Percentiles rank a stretch among this genome's conserved stretches.
These are phyloP conservation scores for Tetrapyrgos nigripes DNA, from an alignment of 1,284 basidiomycete genomes.

Conservation along the genomic window DNA sequence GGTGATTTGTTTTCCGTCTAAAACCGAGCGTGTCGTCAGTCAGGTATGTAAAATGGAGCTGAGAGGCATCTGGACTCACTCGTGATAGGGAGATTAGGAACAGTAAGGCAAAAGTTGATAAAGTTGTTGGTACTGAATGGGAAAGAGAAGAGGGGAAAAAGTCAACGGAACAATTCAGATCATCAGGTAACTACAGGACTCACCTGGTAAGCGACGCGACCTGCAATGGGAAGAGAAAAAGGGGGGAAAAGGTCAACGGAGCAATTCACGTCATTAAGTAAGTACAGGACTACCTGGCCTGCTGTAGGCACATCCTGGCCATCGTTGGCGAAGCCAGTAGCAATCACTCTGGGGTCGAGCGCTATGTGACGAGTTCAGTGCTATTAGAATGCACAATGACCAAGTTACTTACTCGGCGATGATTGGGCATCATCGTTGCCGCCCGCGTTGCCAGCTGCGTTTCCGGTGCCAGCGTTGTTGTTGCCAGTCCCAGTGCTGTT, in stretches of 20 bases:
- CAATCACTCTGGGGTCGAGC: conserved; percentile 42
- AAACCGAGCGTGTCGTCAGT: background rate
- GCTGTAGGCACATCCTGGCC: conserved; percentile 33
- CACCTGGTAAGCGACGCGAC: conserved; percentile 41
- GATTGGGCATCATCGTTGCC: conserved; percentile 27
- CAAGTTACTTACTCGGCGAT: conserved; percentile 31
- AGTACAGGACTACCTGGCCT: background rate
- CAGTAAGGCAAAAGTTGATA: conserved; percentile 50
- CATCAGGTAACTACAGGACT: no score
- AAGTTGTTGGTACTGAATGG: conserved; percentile 59
- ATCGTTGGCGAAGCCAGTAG: conserved; percentile 19
- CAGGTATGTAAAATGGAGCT: background rate
- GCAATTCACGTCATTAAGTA: conserved; percentile 39
- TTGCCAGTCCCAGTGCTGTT: conserved; percentile 7
- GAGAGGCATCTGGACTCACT: conserved; percentile 15
- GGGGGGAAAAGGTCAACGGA: conserved; percentile 54
- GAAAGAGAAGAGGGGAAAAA: no score
- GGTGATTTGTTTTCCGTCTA: conserved; percentile 43
- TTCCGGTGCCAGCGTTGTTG: background rate
- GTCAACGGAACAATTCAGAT: conserved; percentile 49
- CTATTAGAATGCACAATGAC: background rate
- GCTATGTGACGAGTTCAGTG: conserved; percentile 14
- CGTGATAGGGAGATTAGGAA: conserved; percentile 36
- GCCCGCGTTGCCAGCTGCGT: conserved; percentile 7
- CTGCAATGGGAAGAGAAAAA: no score